Evolutionary conservation across 768 basidiomycete genomes (phyloP), one percentile per base, ranked within the genome.

Genomic region (Lactarius sanguifluus): DNA sequence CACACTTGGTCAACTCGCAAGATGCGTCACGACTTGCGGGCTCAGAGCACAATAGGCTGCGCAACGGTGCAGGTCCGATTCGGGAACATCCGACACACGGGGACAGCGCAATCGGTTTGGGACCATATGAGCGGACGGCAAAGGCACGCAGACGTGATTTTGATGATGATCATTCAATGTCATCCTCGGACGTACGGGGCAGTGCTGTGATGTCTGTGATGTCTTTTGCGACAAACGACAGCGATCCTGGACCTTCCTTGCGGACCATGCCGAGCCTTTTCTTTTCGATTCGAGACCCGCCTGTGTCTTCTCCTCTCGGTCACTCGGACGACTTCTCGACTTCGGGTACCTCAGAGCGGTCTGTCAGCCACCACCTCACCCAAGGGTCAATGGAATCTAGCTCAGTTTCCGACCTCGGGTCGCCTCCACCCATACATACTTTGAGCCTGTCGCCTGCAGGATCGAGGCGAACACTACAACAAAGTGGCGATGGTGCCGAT

Each of bases 101-200:
- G 16, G 62, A 38, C 13, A 12, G 30, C 23, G 28, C 57, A 16
- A 20, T 43, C 38, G 63, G 69, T 70, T 41, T 57, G 43, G 75
- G 84, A 82, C 67, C 83, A 82, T 80, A 83, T 62, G 89, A 90
- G 73, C 83, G 88, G 30, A 76, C 89, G 73, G 78, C 83, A 62
- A 95, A 95, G 80, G 90, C 86, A 68, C 85, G 93, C 69, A 84
- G 90, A 74, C 80, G 91, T 74, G 91, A 94, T 72, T 89, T 84
- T 70, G 94, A 96, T 77, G 94, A 94, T 73, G 93, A 94, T 72
- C 92, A 91, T 73, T 95, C 94, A 36, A 90, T 93, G 85, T 93
- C 92, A 62, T 92, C 90, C 34, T 92, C 91, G 57, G 94, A 94
- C 71, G 81, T 94, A 36, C 89, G 89, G 70, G 90, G 87, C 74